phyloP scores from a whole-genome alignment of 352 stramenopile species.

The Phytophthora melonis region DNA sequence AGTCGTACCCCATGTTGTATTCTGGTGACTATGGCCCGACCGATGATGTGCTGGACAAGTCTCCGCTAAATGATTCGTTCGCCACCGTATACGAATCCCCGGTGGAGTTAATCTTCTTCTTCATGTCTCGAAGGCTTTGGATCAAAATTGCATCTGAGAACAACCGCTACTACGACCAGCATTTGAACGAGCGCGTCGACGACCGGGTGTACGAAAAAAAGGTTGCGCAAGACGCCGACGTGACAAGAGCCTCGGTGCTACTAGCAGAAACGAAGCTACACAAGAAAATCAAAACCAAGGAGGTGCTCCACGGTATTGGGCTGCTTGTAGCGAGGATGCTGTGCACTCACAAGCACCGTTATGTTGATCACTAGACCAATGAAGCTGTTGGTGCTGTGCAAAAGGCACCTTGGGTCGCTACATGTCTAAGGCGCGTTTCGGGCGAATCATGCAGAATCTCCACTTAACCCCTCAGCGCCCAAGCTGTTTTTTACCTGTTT shows the following conservation, averaged over 20 bases:
- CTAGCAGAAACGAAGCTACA: slow-evolving; percentile 9
- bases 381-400: background rate
- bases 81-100: no score
- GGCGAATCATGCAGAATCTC: background rate
- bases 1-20: background rate
- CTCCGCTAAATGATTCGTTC: no score
- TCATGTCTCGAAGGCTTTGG: slow-evolving; percentile 4
- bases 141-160: slow-evolving; percentile 7
- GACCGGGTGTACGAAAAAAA: slow-evolving; percentile 10
- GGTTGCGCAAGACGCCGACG: background rate
- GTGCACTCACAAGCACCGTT: slow-evolving; percentile 7
- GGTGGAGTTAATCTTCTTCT: background rate
- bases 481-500: no score
- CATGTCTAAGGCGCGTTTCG: background rate
- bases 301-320: slow-evolving; percentile 23
- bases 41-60: background rate
- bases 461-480: no score
- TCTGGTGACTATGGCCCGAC: background rate
- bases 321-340: slow-evolving; percentile 20
- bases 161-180: slow-evolving; percentile 24
- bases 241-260: background rate
- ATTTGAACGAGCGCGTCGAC: slow-evolving; percentile 9
- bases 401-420: background rate
- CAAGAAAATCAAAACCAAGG: slow-evolving; percentile 20
- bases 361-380: background rate